Base-by-base conservation (phyloP, 139 green algal species). In the Chlorokybus atmophyticus region DNA sequence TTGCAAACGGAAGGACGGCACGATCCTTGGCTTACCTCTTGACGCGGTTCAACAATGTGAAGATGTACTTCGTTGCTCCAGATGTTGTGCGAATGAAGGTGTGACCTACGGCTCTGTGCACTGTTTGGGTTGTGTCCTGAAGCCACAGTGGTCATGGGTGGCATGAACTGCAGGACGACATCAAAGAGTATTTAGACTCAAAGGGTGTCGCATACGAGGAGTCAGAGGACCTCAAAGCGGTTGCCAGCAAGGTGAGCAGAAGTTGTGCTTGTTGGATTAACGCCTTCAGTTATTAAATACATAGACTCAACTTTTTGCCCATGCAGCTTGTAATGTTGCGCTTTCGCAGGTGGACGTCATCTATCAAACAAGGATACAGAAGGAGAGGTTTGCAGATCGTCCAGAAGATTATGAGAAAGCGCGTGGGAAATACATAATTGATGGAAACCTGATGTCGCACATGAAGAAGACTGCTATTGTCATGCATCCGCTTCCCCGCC, bases 281-380 rank as follows among this genome's bases (percentile, higher is more conserved):
- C n/a, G n/a, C n/a, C n/a, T n/a, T n/a, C n/a, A n/a, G n/a, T n/a
- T n/a, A n/a, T n/a, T n/a, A n/a, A n/a, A n/a, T n/a, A n/a, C n/a
- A n/a, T n/a, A n/a, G n/a, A n/a, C n/a, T n/a, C n/a, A n/a, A n/a
- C n/a, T n/a, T n/a, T n/a, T n/a, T n/a, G n/a, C n/a, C n/a, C n/a
- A n/a, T n/a, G n/a, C n/a, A n/a, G n/a, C n/a, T n/a, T n/a, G n/a
- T n/a, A n/a, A n/a, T n/a, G n/a, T n/a, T n/a, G n/a, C n/a, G n/a
- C n/a, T n/a, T 4, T 54, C 75, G 0, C 73, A 93, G 30, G 84
- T 87, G 31, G 89, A 99, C 55, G 91, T 99, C 32, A 64, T 99
- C 35, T 95, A 96, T 70, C 84, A 95, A 76, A 99, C 92, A 19
- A 78, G 92, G 68, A 98, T 99, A 55, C 92, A 99, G 64, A 91